These are phyloP conservation scores for Stachybotrys elegans DNA, from an alignment of 2,329 filamentous ascomycete species.

Conservation along the genomic window DNA sequence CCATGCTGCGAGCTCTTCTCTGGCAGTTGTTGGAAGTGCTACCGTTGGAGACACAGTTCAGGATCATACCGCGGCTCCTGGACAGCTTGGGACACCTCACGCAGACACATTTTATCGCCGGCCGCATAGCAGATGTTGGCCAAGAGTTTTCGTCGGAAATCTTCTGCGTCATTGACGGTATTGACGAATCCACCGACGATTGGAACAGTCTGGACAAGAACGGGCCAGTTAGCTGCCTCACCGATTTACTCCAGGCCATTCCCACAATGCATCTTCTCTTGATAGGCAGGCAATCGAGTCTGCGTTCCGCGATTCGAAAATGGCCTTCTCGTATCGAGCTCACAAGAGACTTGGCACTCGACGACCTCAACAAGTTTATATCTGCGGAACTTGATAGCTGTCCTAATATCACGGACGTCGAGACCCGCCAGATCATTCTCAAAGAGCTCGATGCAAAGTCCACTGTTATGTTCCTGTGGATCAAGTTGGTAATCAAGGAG, in stretches of 20 bases:
- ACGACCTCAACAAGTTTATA: not conserved
- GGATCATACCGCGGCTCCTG: not conserved
- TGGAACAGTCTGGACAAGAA: not conserved
- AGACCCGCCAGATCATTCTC: not conserved
- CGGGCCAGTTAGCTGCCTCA: not conserved
- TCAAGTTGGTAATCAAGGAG: not conserved
- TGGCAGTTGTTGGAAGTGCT: not conserved
- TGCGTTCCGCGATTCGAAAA: not conserved
- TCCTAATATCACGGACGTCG: not conserved
- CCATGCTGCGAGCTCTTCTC: not conserved
- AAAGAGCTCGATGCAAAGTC: not conserved
- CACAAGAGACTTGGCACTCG: not conserved
- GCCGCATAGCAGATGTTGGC: not conserved
- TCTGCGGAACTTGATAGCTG: not conserved
- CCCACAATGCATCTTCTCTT: not conserved
- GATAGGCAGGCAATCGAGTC: not conserved
- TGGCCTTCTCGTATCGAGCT: not conserved
- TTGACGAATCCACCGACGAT: not conserved
- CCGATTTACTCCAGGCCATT: not conserved
- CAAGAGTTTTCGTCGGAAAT: not conserved
- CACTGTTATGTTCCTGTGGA: not conserved
- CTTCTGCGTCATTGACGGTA: not conserved
- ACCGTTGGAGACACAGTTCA: not conserved
- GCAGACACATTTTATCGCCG: not conserved
- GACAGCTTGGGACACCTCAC: not conserved